phyloP scores from a whole-genome alignment of 345 rosid species.

The Cardamine chenopodiifolia region DNA sequence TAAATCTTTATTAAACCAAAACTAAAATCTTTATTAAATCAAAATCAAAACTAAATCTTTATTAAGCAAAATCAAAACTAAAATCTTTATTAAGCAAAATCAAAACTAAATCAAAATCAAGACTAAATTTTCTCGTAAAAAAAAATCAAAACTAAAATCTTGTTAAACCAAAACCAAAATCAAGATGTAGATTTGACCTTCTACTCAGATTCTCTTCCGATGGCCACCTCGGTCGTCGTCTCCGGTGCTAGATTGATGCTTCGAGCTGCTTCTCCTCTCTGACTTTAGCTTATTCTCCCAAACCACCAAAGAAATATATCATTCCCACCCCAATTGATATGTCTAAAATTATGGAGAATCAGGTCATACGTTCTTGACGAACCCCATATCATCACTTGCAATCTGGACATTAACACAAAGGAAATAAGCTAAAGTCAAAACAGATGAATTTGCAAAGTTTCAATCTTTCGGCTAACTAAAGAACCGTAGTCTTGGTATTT shows the following conservation, averaged over 20 bases:
- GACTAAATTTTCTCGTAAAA: too few relatives aligned
- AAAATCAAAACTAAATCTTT: too few relatives aligned
- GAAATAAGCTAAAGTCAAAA: constrained; percentile 3
- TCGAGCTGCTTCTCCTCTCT: constrained; percentile 60
- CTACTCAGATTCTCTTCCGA: constrained; percentile 23
- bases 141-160: too few relatives aligned
- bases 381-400: constrained; percentile 80
- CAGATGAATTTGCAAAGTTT: neutral
- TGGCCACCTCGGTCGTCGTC: constrained; percentile 62
- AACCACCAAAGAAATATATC: constrained; percentile 2
- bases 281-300: neutral
- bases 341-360: neutral
- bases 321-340: neutral
- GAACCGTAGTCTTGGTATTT: neutral
- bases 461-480: constrained; percentile 5
- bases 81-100: too few relatives aligned
- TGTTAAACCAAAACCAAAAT: too few relatives aligned
- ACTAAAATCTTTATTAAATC: too few relatives aligned
- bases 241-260: constrained; percentile 69
- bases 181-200: neutral
- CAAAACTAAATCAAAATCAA: too few relatives aligned
- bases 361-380: constrained; percentile 76
- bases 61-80: too few relatives aligned
- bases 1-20: too few relatives aligned
- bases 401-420: constrained; percentile 59